Base-by-base conservation (phyloP, 2,329 filamentous ascomycete genomes). In the Cladosporium sp. region DNA sequence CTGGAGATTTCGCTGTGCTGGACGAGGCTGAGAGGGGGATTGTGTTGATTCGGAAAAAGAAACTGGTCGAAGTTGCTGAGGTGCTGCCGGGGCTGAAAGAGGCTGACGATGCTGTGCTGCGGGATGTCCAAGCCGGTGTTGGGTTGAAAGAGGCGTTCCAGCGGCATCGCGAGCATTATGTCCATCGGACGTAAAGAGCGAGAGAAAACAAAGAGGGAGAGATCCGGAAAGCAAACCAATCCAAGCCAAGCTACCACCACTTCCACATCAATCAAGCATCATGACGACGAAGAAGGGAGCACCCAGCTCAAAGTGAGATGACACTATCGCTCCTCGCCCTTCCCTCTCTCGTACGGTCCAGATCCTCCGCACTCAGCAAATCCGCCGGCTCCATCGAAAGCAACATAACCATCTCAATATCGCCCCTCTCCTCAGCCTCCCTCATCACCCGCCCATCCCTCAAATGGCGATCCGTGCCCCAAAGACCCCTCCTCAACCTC, bases 1-100 rank as follows among this genome's bases (percentile, higher is more conserved):
- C 75, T 79, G 88, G 89, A 8, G 91, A 93, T 75, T 82, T 92
- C 43, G 81, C 91, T 54, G 88, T 91, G 76, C 85, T 86, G 64
- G 91, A 93, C 74, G 83, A 86, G 5, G 78, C 80, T n/a, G 90
- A 91, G 70, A 76, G 76, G 68, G 90, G 89, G 0, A 85, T 90
- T 1, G 89, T 91, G 14, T 82, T 86, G 30, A 89, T 93, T 65
- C 90, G 90, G 1, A 78, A 80, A 57, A 83, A 82, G 36, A 85
- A 86, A 71, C 74, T 92, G 11, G 80, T 83, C 13, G 82, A 84
- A 57, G 85, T 91, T 23, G 72, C 91, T 14, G 84, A 85, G 58
- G 72, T 91, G 69, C 79, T 90, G 69, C 87, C 88, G 13, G 72
- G 69, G 68, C 67, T 82, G 46, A 77, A 79, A 58, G 72, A 71